These are phyloP conservation scores for Yamadazyma trypodendri DNA, from an alignment of 1,139 yeast species.

Conservation along the genomic window DNA sequence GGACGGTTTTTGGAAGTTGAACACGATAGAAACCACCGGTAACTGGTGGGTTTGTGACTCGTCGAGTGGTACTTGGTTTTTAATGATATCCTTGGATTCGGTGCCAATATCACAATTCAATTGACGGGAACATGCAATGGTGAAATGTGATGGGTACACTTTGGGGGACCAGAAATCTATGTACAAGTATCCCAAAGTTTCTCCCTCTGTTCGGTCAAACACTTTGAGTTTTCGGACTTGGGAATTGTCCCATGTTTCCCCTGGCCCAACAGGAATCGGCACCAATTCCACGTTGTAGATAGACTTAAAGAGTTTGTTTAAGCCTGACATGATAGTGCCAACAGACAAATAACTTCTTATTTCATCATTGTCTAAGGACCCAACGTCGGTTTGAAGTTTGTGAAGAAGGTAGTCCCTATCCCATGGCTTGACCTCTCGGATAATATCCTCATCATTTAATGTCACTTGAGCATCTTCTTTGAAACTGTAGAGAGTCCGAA, in stretches of 20 bases:
- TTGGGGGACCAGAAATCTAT: constrained; percentile 48
- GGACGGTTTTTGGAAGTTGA: constrained; percentile 63
- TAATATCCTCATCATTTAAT: constrained; percentile 37
- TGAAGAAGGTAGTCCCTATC: constrained; percentile 72
- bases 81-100: constrained; percentile 28
- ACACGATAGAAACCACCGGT: constrained; percentile 86
- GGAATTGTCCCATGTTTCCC: constrained; percentile 84
- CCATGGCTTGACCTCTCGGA: constrained; percentile 73
- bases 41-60: constrained; percentile 61
- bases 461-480: constrained; percentile 25
- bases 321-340: constrained; percentile 84
- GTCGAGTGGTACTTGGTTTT: constrained; percentile 51
- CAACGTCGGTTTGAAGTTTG: constrained; percentile 11
- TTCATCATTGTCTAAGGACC: constrained; percentile 12
- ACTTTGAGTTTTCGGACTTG: constrained; percentile 85
- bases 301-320: constrained; percentile 64
- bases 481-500: constrained; percentile 40
- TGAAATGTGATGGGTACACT: constrained; percentile 85
- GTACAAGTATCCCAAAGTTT: constrained; percentile 39
- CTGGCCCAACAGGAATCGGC: constrained; percentile 61
- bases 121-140: constrained; percentile 87
- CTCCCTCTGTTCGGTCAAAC: constrained; percentile 25
- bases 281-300: constrained; percentile 76
- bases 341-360: constrained; percentile 71
- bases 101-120: constrained; percentile 31